These are phyloP conservation scores for Trichoderma afroharzianum DNA, from an alignment of 2,329 filamentous ascomycete species.

Conservation along the genomic window DNA sequence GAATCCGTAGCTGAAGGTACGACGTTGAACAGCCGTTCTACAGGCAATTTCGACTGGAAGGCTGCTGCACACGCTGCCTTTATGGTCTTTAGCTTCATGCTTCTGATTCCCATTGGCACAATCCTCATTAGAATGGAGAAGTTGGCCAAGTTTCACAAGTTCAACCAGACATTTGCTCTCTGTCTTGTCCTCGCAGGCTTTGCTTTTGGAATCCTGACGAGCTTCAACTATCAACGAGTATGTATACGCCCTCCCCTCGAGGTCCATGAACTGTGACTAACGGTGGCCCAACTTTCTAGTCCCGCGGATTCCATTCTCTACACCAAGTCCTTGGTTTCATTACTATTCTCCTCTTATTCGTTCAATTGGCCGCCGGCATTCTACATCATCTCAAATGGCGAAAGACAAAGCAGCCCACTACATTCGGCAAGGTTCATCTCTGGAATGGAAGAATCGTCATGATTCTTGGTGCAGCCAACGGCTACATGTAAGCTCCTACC, in stretches of 20 bases:
- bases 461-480: slow-evolving; percentile 52
- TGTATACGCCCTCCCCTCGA: slow-evolving; percentile 24
- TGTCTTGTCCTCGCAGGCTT: slow-evolving; percentile 48
- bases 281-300: slow-evolving; percentile 34
- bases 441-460: slow-evolving; percentile 56
- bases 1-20: slow-evolving; percentile 36
- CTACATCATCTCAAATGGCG: slow-evolving; percentile 54
- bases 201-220: slow-evolving; percentile 50
- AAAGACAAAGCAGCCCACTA: slow-evolving; percentile 46
- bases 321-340: slow-evolving; percentile 60
- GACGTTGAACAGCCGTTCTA: slow-evolving; percentile 29
- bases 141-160: slow-evolving; percentile 52
- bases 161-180: slow-evolving; percentile 50
- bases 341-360: slow-evolving; percentile 48
- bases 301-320: slow-evolving; percentile 47
- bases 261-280: background rate
- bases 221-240: slow-evolving; percentile 54
- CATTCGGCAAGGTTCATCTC: slow-evolving; percentile 51
- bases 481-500: slow-evolving; percentile 46
- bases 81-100: slow-evolving; percentile 55
- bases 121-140: slow-evolving; percentile 50
- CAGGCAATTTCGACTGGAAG: slow-evolving; percentile 35
- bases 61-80: slow-evolving; percentile 45
- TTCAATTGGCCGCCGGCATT: slow-evolving; percentile 52
- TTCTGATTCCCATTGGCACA: slow-evolving; percentile 54